A percentile compares a stretch with the other conserved stretches of the same genome.
phyloP scores from a whole-genome alignment of 176 grass and related monocot genomes.

The Oryza meyeriana region DNA sequence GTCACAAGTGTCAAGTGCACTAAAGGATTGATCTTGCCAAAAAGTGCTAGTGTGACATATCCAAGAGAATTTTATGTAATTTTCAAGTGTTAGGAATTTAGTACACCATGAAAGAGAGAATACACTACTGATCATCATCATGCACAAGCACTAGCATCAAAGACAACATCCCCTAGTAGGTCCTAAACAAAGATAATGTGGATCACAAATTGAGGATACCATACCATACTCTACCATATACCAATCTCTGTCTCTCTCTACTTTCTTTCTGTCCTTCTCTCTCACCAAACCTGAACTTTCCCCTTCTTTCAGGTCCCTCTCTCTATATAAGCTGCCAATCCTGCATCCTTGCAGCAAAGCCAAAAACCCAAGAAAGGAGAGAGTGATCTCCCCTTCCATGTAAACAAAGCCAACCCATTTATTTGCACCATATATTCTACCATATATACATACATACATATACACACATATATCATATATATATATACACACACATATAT shows the following conservation, averaged over 20 bases:
- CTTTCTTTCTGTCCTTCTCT: slow-evolving; percentile 17
- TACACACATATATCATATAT: background rate
- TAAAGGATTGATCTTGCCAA: background rate
- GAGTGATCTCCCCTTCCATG: background rate
- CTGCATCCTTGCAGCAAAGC: slow-evolving; percentile 47
- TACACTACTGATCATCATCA: background rate
- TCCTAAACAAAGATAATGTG: background rate
- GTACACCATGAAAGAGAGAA: background rate
- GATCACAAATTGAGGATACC: background rate
- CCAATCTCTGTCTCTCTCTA: background rate
- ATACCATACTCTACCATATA: background rate
- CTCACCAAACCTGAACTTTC: slow-evolving; percentile 43
- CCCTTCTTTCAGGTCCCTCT: background rate
- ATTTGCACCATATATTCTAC: background rate
- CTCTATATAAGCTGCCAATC: slow-evolving; percentile 24
- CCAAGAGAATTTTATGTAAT: background rate
- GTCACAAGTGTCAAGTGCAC: background rate
- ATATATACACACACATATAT: slow-evolving; percentile 6
- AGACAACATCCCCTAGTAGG: background rate
- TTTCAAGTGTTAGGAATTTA: background rate
- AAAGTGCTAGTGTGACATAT: background rate
- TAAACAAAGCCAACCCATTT: too few species aligned
- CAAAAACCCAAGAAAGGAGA: slow-evolving; percentile 4
- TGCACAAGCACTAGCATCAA: background rate
- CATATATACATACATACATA: background rate